A percentile compares a stretch with the other conserved stretches of the same genome.
These are phyloP conservation scores for Fonsecaea multimorphosa DNA, from an alignment of 2,329 filamentous ascomycete genomes.

Conservation along the genomic window DNA sequence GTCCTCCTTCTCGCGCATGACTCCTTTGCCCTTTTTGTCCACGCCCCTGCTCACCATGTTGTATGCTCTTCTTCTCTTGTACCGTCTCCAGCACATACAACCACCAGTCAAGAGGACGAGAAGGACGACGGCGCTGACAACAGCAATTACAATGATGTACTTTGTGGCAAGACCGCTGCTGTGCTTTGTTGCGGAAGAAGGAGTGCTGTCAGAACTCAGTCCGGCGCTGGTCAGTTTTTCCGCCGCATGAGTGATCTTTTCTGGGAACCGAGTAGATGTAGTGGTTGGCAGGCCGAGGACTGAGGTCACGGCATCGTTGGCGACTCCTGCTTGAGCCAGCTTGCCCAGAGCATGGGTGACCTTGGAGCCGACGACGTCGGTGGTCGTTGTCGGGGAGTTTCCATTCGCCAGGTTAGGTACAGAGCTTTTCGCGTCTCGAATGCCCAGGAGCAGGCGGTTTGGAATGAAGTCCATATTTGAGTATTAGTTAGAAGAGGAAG, in stretches of 20 bases:
- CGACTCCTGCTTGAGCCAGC: constrained; percentile 31
- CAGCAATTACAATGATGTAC: constrained; percentile 32
- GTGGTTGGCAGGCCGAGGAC: constrained; percentile 17
- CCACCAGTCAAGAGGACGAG: constrained; percentile 20
- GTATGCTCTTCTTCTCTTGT: constrained; percentile 30
- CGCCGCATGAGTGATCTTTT: constrained; percentile 30
- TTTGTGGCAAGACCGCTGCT: constrained; percentile 27
- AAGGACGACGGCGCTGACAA: constrained; percentile 25
- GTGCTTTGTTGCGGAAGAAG: constrained; percentile 1
- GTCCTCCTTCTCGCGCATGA: constrained; percentile 28
- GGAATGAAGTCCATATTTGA: constrained; percentile 26
- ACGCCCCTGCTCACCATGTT: constrained; percentile 29
- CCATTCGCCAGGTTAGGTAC: constrained; percentile 12
- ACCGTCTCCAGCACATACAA: constrained; percentile 31
- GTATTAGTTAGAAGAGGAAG: neutral
- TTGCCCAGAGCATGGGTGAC: constrained; percentile 29
- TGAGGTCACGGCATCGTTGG: constrained; percentile 15
- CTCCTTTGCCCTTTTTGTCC: constrained; percentile 25
- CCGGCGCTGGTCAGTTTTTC: constrained; percentile 29
- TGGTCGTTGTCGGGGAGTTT: constrained; percentile 12
- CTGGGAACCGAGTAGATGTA: constrained; percentile 18
- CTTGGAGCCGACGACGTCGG: constrained; percentile 19
- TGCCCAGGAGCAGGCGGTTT: constrained; percentile 17
- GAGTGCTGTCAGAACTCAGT: constrained; percentile 16
- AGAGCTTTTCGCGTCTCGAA: constrained; percentile 16